These are phyloP conservation scores for Saccharomycopsis sp. DNA, from an alignment of 805 yeast species.

Conservation along the genomic window DNA sequence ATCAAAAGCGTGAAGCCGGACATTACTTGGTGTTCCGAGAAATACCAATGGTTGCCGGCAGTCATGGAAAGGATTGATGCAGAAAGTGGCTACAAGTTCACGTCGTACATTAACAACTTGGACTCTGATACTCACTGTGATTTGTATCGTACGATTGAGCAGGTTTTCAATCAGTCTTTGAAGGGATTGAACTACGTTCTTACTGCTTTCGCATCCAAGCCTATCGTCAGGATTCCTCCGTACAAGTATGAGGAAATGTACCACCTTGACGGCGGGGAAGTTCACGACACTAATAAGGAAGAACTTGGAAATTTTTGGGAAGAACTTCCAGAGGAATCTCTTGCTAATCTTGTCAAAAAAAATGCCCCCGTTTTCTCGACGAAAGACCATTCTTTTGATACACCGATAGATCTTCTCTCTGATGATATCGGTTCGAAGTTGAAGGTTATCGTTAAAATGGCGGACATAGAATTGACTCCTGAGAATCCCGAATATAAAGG, in stretches of 20 bases:
- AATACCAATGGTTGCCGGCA: slow-evolving; percentile 37
- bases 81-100: slow-evolving; percentile 22
- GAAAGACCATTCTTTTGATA: not conserved
- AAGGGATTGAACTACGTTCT: slow-evolving; percentile 32
- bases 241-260: not conserved
- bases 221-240: not conserved
- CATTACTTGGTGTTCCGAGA: slow-evolving; percentile 21
- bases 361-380: not conserved
- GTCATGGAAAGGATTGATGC: slow-evolving; percentile 15
- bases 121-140: slow-evolving; percentile 28
- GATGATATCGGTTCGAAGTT: slow-evolving; percentile 17
- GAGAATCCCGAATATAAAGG: slow-evolving; percentile 34
- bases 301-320: too few relatives aligned
- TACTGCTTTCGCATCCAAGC: slow-evolving; percentile 20
- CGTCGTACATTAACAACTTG: slow-evolving; percentile 36
- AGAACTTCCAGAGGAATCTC: not conserved
- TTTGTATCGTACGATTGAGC: slow-evolving; percentile 29
- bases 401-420: not conserved
- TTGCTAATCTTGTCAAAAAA: not conserved
- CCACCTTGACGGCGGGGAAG: not conserved
- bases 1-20: not conserved
- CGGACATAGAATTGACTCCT: slow-evolving; percentile 36
- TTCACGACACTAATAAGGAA: not conserved
- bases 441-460: slow-evolving; percentile 36
- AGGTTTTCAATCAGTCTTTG: slow-evolving; percentile 27